Conservation (phyloP, 192 early-diverging fungal genomes). For the Coemansia sp. region DNA sequence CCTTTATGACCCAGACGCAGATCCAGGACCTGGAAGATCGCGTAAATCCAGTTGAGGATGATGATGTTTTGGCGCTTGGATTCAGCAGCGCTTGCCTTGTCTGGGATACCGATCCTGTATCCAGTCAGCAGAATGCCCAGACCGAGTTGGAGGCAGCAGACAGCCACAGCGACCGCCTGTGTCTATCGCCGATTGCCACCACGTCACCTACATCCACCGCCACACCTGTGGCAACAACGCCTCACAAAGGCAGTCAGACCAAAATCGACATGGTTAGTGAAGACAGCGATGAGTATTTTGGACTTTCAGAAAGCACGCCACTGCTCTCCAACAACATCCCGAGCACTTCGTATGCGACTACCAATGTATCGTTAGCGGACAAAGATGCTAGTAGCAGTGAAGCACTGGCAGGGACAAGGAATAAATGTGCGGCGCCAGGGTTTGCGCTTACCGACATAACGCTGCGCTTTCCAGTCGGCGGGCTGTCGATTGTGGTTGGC, state of each 20-base stretch:
- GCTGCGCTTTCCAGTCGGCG: constrained; percentile 65
- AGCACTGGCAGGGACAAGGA: neutral
- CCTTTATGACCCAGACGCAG: constrained; percentile 75
- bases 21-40: constrained; percentile 57
- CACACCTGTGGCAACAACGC: neutral
- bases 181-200: neutral
- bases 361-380: no score
- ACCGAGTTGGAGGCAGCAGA: neutral
- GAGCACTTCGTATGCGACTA: constrained; percentile 1
- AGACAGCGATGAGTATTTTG: no score
- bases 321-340: constrained; percentile 4
- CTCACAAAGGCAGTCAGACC: neutral
- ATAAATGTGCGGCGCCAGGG: neutral
- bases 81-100: constrained; percentile 50
- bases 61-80: constrained; percentile 14
- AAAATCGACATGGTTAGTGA: neutral
- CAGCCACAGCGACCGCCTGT: neutral
- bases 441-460: constrained; percentile 67
- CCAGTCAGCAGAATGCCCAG: neutral
- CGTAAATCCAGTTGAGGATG: constrained; percentile 11
- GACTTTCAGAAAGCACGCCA: constrained; percentile 22
- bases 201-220: neutral
- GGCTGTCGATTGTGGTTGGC: constrained; percentile 77
- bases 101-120: constrained; percentile 17
- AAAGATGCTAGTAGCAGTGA: neutral